Evolutionary conservation across 129 eudicot genomes (phyloP).

Genomic region (Dittrichia graveolens): DNA sequence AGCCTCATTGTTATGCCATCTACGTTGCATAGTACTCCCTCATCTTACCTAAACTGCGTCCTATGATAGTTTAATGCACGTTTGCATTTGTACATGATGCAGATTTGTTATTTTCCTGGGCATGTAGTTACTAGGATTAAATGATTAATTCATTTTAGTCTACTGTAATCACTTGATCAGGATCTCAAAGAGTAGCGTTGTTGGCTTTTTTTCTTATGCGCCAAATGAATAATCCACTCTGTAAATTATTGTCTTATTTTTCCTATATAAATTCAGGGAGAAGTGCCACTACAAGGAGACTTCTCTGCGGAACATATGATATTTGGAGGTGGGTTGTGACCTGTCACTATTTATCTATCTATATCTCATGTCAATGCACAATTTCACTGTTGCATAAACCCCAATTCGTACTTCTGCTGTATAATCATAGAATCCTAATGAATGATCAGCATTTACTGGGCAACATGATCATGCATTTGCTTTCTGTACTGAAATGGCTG

Average conservation of each 20-base stretch:
- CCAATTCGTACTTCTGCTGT: background rate
- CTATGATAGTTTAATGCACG: background rate
- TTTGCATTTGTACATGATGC: too few species aligned
- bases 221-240: conserved; percentile 10
- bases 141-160: conserved; percentile 6
- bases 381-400: background rate
- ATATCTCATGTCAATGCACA: background rate
- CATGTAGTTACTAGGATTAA: too few species aligned
- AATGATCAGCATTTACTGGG: background rate
- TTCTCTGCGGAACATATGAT: conserved; percentile 99
- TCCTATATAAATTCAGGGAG: conserved; percentile 59
- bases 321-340: conserved; percentile 77
- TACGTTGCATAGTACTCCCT: background rate
- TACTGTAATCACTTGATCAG: conserved; percentile 9
- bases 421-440: background rate
- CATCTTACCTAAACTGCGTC: background rate
- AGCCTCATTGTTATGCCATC: background rate
- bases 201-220: background rate
- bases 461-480: background rate
- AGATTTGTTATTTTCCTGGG: too few species aligned
- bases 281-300: conserved; percentile 95
- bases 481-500: background rate
- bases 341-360: background rate
- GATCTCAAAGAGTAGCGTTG: conserved; percentile 2
- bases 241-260: conserved; percentile 1